These are phyloP conservation scores for Moniliophthora roreri DNA, from an alignment of 1,284 basidiomycete species.

Conservation along the genomic window DNA sequence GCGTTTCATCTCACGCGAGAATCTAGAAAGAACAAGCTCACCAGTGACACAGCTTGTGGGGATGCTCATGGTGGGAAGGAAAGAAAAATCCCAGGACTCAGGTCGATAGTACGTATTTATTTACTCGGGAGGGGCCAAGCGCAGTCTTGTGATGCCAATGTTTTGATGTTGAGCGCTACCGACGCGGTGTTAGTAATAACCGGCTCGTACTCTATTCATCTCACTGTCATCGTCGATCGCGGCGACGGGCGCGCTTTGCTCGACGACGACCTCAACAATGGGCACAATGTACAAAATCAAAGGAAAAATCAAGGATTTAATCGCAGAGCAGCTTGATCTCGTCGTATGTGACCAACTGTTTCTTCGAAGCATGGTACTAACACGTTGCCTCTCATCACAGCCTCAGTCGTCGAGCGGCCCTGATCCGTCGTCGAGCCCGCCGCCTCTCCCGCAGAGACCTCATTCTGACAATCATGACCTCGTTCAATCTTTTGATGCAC, in stretches of 20 bases:
- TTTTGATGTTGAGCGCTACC: not conserved
- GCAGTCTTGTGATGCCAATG: not conserved
- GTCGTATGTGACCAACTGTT: conserved; percentile 17
- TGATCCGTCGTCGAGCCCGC: conserved; percentile 12
- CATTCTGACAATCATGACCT: conserved; percentile 27
- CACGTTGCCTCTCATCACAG: conserved; percentile 5
- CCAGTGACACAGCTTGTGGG: not conserved
- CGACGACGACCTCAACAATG: conserved; percentile 4
- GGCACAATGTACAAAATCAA: conserved; percentile 19
- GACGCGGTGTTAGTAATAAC: not conserved
- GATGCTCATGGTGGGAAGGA: not conserved
- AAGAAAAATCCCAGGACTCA: not conserved
- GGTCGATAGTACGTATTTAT: not conserved
- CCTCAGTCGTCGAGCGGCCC: conserved; percentile 21
- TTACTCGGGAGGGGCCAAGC: not conserved
- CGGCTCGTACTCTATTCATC: not conserved
- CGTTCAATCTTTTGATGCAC: conserved; percentile 32
- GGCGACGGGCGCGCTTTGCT: not conserved
- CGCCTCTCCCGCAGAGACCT: conserved; percentile 17
- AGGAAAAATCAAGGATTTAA: conserved; percentile 29
- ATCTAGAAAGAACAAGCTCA: conserved; percentile 13
- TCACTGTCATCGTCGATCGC: conserved; percentile 1
- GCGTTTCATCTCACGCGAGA: conserved; percentile 65
- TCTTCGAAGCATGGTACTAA: conserved; percentile 8
- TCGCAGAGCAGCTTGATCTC: conserved; percentile 26